phyloP scores from a whole-genome alignment of 2,329 filamentous ascomycete genomes.

The Penicillium sp. region DNA sequence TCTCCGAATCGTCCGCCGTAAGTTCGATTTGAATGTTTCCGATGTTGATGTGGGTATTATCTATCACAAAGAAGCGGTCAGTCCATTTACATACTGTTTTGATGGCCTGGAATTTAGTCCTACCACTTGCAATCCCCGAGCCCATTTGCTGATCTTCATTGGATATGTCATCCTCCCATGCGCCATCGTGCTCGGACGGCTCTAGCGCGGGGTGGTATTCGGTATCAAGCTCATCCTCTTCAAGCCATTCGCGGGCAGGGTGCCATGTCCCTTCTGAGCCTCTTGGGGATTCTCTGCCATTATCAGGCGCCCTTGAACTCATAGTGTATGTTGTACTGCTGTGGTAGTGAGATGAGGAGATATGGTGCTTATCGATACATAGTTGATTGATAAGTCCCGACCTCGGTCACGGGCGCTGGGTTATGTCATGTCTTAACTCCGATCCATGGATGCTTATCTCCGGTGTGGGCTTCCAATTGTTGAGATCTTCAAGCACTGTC shows the following conservation, averaged over 20 bases:
- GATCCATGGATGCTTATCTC: not conserved
- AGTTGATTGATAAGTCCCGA: constrained; percentile 1
- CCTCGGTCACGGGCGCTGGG: not conserved
- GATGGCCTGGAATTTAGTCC: not conserved
- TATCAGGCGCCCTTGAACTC: constrained; percentile 24
- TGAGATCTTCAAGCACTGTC: not conserved
- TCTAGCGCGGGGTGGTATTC: constrained; percentile 20
- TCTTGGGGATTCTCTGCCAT: constrained; percentile 22
- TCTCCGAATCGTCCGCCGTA: constrained; percentile 39
- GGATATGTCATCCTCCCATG: constrained; percentile 12
- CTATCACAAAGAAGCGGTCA: constrained; percentile 4
- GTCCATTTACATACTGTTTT: not conserved
- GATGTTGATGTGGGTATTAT: constrained; percentile 43
- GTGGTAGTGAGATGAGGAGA: not conserved
- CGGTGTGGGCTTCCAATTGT: not conserved
- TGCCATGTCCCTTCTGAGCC: constrained; percentile 36
- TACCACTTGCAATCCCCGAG: constrained; percentile 31
- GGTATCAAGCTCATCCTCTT: constrained; percentile 34
- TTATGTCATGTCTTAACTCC: constrained; percentile 8
- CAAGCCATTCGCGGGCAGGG: constrained; percentile 39
- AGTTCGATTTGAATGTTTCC: constrained; percentile 35
- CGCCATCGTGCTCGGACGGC: constrained; percentile 10
- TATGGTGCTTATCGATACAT: constrained; percentile 10
- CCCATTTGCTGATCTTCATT: constrained; percentile 53
- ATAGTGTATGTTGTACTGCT: constrained; percentile 25